A percentile compares a stretch with the other conserved stretches of the same genome.
Evolutionary conservation across 148 eudicot genomes (phyloP).

Genomic region (Chenopodium album): DNA sequence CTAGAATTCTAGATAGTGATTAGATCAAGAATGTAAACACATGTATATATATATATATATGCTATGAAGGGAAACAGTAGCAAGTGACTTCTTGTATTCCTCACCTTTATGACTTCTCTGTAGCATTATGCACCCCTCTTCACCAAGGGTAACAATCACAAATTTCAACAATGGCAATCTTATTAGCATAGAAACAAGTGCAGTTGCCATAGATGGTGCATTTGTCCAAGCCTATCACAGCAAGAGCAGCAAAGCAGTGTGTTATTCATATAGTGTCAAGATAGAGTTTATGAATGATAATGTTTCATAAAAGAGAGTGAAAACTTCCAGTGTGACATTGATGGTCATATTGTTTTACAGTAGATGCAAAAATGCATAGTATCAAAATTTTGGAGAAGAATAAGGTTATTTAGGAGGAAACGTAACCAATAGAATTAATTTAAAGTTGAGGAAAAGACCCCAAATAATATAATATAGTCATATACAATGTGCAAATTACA

Average conservation of each 20-base stretch:
- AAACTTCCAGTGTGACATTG: not conserved
- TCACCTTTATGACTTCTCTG: slow-evolving; percentile 61
- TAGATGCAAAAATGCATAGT: not conserved
- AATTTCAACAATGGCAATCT: slow-evolving; percentile 65
- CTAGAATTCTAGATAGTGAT: no score
- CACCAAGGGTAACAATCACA: slow-evolving; percentile 90
- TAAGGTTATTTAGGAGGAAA: not conserved
- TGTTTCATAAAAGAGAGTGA: not conserved
- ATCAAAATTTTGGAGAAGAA: not conserved
- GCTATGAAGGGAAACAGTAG: not conserved
- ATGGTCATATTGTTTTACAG: not conserved
- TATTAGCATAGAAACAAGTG: slow-evolving; percentile 72
- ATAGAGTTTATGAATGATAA: not conserved
- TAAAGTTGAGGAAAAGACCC: not conserved
- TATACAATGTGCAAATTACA: not conserved
- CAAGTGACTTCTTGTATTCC: slow-evolving; percentile 9
- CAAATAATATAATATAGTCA: not conserved
- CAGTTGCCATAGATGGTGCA: slow-evolving; percentile 70
- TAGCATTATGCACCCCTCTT: slow-evolving; percentile 90
- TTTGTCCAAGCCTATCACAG: slow-evolving; percentile 62
- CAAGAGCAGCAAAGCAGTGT: not conserved
- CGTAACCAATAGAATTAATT: not conserved
- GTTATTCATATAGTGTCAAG: not conserved
- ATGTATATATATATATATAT: no score
- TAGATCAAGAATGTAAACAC: not conserved